A percentile compares a stretch with the other conserved stretches of the same genome.
Evolutionary conservation across 805 yeast genomes (phyloP).

Genomic region (Candida orba): DNA sequence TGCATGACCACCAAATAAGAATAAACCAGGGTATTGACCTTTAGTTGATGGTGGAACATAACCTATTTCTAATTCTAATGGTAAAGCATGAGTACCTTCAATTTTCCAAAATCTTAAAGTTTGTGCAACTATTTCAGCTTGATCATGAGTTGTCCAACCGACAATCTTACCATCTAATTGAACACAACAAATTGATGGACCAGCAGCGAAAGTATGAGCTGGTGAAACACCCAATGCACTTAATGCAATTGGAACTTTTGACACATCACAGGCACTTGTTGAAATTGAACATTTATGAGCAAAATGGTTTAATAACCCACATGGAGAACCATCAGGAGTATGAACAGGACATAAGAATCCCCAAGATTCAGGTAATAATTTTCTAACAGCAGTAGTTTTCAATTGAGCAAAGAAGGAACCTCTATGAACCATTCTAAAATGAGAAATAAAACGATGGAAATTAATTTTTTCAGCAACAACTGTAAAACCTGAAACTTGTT

Average conservation of each 20-base stretch:
- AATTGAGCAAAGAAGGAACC: conserved; percentile 98
- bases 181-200: conserved; percentile 82
- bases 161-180: conserved; percentile 88
- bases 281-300: conserved; percentile 91
- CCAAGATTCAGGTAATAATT: conserved; percentile 96
- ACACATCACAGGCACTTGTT: conserved; percentile 67
- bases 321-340: conserved; percentile 99
- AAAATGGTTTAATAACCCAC: conserved; percentile 95
- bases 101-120: conserved; percentile 91
- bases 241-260: conserved; percentile 59
- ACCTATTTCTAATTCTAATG: conserved; percentile 85
- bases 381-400: conserved; percentile 95
- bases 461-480: conserved; percentile 98
- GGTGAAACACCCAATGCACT: conserved; percentile 75
- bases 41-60: conserved; percentile 92
- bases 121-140: conserved; percentile 80
- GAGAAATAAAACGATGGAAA: conserved; percentile 95
- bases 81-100: conserved; percentile 69
- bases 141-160: conserved; percentile 91
- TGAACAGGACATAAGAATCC: conserved; percentile 98
- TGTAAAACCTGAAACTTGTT: conserved; percentile 96
- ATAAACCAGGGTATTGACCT: conserved; percentile 97
- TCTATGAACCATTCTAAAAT: conserved; percentile 98
- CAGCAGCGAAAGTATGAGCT: conserved; percentile 74
- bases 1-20: conserved; percentile 83